Evolutionary conservation across 176 grass and related monocot species (phyloP), one percentile per base, ranked within the genome.

Genomic region (Cenchrus fungigraminus): DNA sequence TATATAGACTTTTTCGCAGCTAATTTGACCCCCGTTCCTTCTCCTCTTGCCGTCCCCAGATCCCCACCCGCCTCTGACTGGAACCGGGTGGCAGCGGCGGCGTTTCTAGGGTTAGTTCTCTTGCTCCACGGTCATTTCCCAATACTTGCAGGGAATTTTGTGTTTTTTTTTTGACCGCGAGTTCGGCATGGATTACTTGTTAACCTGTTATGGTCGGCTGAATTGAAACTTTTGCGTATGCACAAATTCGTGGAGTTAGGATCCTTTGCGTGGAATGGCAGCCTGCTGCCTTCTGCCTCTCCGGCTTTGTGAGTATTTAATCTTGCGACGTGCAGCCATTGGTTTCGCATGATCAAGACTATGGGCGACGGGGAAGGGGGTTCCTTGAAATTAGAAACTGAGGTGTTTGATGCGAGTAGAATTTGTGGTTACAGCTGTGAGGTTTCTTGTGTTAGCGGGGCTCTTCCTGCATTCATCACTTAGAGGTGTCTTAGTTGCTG

Each of bases 101-200:
- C 84, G 1, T 72, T 79, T 68, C 74, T 90, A 90, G 84, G 88
- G 88, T 90, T 87, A 83, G 84, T 51, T 87, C 88, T 63, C 19
- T 34, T 74, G 50, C 28, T 74, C 29, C 28, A 34, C 28, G 4
- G 68, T 4, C 19, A 71, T 71, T 71, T 71, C 43, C 68, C 43
- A 20, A 69, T 45, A 69, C 16, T 44, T 68, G 6, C 10, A 29
- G 46, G 0, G 46, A 72, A 29, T 73, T 47, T 73, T 29, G n/a
- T 4, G 6, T 19, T 14, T 12, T 1, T 25, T 25, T 47, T 73
- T 13, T 73, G 6, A 25, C 8, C 0, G 22, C 22, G 12, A 52
- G 47, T 51, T 25, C 13, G 45, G 12, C 6, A 13, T 73, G 2
- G 46, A 28, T 73, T 73, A 31, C 10, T 51, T 73, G 44, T 68